Evolutionary conservation across 179 eudicot genomes (phyloP).

Genomic region (Actinidia chinensis): DNA sequence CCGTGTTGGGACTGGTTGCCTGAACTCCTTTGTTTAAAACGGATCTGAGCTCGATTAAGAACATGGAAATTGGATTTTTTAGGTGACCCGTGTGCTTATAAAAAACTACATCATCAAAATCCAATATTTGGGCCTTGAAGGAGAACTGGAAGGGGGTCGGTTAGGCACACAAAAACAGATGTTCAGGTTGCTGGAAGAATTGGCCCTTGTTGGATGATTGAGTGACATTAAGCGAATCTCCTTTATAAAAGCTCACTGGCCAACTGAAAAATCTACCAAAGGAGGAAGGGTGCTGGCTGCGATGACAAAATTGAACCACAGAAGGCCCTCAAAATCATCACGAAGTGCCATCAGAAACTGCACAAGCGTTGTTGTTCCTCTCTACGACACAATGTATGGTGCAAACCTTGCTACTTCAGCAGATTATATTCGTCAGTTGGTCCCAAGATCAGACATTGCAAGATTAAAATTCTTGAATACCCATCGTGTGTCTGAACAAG

Average conservation of each 20-base stretch:
- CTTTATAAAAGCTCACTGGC: neutral
- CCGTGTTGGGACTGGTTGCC: neutral
- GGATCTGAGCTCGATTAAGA: no score
- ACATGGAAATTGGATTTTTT: no score
- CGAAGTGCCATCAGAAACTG: neutral
- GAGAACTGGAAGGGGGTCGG: neutral
- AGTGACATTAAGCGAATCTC: neutral
- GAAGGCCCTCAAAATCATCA: no score
- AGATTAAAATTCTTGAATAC: no score
- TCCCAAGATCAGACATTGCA: no score
- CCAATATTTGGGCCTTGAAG: neutral
- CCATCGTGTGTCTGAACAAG: no score
- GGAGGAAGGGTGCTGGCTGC: neutral
- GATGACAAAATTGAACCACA: neutral
- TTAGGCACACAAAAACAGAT: neutral
- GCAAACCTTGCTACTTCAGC: neutral
- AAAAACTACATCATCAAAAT: neutral
- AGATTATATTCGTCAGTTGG: neutral
- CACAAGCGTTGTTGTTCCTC: neutral
- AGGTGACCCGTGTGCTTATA: neutral
- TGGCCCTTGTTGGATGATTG: neutral
- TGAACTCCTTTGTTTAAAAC: neutral
- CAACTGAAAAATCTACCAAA: neutral
- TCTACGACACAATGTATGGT: neutral
- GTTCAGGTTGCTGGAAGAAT: neutral